phyloP scores from a whole-genome alignment of 2,329 filamentous ascomycete genomes.

The Talaromyces sp. region DNA sequence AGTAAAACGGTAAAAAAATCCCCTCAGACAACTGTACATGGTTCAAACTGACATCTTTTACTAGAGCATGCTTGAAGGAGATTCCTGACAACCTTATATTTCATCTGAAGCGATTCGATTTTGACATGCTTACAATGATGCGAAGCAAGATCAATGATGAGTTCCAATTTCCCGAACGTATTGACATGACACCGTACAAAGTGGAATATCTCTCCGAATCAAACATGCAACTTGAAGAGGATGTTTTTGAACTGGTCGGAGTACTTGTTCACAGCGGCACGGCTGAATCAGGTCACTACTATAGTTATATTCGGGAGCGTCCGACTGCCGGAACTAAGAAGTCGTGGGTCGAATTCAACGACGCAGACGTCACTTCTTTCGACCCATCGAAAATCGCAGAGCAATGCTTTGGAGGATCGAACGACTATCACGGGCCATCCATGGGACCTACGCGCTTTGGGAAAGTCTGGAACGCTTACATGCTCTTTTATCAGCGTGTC shows the following conservation, averaged over 20 bases:
- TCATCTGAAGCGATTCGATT: conserved; percentile 68
- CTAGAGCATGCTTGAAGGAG: conserved; percentile 83
- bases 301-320: conserved; percentile 86
- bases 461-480: conserved; percentile 85
- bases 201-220: conserved; percentile 74
- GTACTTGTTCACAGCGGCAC: conserved; percentile 90
- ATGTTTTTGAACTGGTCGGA: conserved; percentile 90
- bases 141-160: conserved; percentile 93
- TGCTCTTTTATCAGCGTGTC: conserved; percentile 91
- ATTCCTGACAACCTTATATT: conserved; percentile 93
- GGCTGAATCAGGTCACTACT: conserved; percentile 93
- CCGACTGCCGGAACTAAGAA: conserved; percentile 50
- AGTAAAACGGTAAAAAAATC: conserved; percentile 65
- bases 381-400: conserved; percentile 69
- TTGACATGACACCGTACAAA: conserved; percentile 88
- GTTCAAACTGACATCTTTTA: conserved; percentile 18
- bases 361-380: conserved; percentile 75
- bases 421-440: conserved; percentile 50
- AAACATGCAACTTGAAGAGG: conserved; percentile 55
- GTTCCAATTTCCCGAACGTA: conserved; percentile 78
- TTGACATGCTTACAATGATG: conserved; percentile 61
- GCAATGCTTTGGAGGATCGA: conserved; percentile 74
- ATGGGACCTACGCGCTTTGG: conserved; percentile 51
- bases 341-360: conserved; percentile 90
- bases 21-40: neutral